Evolutionary conservation across 331 rosid genomes (phyloP), one percentile per base, ranked within the genome.

Genomic region (Malus hybrid): DNA sequence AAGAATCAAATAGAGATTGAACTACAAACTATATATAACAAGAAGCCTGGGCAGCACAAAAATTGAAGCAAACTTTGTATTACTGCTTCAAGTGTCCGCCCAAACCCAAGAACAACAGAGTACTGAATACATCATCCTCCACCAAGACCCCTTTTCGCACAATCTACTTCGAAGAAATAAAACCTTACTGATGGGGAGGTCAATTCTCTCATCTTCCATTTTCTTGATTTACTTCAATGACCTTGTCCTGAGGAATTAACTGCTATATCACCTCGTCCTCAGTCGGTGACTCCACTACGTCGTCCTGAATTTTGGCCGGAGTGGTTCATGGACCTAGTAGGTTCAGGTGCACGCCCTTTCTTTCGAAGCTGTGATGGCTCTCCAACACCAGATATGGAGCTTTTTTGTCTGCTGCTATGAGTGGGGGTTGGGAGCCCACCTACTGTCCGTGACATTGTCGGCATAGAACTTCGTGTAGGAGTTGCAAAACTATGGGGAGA

Each of bases 321-420:
- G 46, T 42, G 68, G 69, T 71, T 75, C 6, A 3, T 60, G 2
- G 81, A 80, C 57, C 68, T 57, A 26, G 82, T 76, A 5, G 74
- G 63, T 64, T 80, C 79, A 6, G 75, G 68, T 2, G 53, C 74
- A 18, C 12, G 64, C 39, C 77, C 76, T 69, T 48, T 79, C 2
- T 60, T 78, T 36, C 52, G 32, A 20, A 79, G 50, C 70, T 64
- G 77, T 42, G 87, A 85, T 55, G 87, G 89, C 68, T 89, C 96
- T 34, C 78, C 71, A 63, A 44, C 72, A 74, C 87, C 90, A 61
- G 92, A 85, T 50, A 88, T 9, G 46, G 89, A 70, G 79, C 96
- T 91, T 76, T 70, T 88, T 22, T 66, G 84, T 66, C 84, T 84
- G 80, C 90, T 88, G 68, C 90, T 79, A 66, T 82, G 91, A 0